Evolutionary conservation across 2,329 filamentous ascomycete genomes (phyloP).

Genomic region (Drechslerella dactyloides): DNA sequence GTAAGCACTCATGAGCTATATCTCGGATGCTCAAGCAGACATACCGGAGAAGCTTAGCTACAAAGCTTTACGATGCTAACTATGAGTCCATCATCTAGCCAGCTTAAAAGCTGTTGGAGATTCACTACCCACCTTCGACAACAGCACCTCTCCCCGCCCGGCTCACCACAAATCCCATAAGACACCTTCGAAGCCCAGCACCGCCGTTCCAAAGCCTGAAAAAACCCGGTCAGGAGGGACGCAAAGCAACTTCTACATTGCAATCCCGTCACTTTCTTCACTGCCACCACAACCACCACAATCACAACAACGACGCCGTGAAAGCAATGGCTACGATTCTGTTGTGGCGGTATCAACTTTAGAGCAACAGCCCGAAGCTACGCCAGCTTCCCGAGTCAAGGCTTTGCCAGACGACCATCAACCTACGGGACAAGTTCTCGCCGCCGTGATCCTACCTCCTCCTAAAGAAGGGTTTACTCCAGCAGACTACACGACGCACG

Average conservation of each 20-base stretch:
- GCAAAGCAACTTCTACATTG: slow-evolving; percentile 51
- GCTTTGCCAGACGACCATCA: slow-evolving; percentile 19
- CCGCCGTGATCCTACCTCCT: slow-evolving; percentile 53
- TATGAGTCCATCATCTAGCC: neutral
- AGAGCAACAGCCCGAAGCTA: slow-evolving; percentile 18
- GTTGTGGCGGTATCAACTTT: slow-evolving; percentile 12
- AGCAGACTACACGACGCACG: slow-evolving; percentile 26
- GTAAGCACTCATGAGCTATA: slow-evolving; percentile 32
- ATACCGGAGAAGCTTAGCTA: neutral
- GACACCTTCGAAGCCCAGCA: slow-evolving; percentile 37
- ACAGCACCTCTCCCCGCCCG: neutral
- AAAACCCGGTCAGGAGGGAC: slow-evolving; percentile 18
- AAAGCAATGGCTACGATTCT: slow-evolving; percentile 36
- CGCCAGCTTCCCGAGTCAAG: slow-evolving; percentile 9
- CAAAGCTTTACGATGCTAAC: neutral
- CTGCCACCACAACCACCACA: too few relatives aligned
- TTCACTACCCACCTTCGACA: neutral
- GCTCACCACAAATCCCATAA: neutral
- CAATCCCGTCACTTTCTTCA: slow-evolving; percentile 36
- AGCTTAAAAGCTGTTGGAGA: neutral
- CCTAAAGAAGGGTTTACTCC: slow-evolving; percentile 42
- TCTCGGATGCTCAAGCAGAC: neutral
- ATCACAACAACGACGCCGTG: too few relatives aligned
- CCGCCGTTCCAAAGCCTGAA: slow-evolving; percentile 26
- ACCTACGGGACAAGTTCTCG: slow-evolving; percentile 41